Percentiles rank a stretch among this genome's conserved stretches.
phyloP scores from a whole-genome alignment of 768 basidiomycete species.

The Solioccasus polychromus region DNA sequence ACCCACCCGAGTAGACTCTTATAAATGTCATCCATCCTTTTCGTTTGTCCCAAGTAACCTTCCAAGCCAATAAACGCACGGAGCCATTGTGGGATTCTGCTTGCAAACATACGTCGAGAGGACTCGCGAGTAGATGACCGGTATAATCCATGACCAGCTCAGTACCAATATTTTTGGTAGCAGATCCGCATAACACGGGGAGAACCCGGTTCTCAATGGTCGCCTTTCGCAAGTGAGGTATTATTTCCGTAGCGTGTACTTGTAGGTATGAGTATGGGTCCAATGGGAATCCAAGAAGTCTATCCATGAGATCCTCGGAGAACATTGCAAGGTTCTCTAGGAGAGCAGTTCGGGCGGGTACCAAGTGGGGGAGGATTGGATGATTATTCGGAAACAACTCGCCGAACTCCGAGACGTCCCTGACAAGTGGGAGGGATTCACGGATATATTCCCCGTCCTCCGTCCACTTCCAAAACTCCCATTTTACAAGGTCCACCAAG shows the following conservation, averaged over 20 bases:
- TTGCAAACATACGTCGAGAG: slow-evolving; percentile 58
- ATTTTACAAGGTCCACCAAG: slow-evolving; percentile 77
- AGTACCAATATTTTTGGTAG: slow-evolving; percentile 77
- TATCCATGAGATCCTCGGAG: slow-evolving; percentile 78
- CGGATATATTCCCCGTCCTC: slow-evolving; percentile 43
- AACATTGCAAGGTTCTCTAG: slow-evolving; percentile 79
- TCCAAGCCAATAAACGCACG: slow-evolving; percentile 76
- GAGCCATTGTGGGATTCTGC: slow-evolving; percentile 45
- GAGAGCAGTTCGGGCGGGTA: slow-evolving; percentile 64
- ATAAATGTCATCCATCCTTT: slow-evolving; percentile 94
- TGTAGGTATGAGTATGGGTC: slow-evolving; percentile 63
- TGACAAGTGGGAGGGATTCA: slow-evolving; percentile 49
- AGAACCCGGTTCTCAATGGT: slow-evolving; percentile 65
- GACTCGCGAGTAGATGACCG: slow-evolving; percentile 76
- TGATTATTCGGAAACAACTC: slow-evolving; percentile 54
- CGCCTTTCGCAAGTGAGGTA: slow-evolving; percentile 64
- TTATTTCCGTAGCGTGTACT: slow-evolving; percentile 49
- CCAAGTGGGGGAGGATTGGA: slow-evolving; percentile 65
- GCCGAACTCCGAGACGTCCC: slow-evolving; percentile 39
- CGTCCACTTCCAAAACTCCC: slow-evolving; percentile 80
- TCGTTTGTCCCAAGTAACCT: slow-evolving; percentile 80
- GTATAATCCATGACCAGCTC: slow-evolving; percentile 78
- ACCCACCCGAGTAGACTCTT: slow-evolving; percentile 79
- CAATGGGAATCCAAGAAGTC: slow-evolving; percentile 54
- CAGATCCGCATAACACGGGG: slow-evolving; percentile 82